A percentile compares a stretch with the other conserved stretches of the same genome.
phyloP scores from a whole-genome alignment of 192 early-diverging fungal genomes.

The Coemansia sp. region DNA sequence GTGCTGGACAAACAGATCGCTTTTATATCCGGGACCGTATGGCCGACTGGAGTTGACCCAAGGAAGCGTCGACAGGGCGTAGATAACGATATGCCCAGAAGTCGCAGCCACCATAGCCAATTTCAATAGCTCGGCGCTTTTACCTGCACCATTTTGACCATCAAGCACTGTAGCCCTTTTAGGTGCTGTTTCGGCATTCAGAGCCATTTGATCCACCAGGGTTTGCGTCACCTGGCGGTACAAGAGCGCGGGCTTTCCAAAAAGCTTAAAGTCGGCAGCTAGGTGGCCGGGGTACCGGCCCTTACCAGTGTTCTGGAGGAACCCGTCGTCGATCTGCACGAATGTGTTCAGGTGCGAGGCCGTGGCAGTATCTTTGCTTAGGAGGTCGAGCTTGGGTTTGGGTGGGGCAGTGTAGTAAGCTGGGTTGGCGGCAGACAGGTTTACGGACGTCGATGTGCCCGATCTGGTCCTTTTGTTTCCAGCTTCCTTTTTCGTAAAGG shows the following conservation, averaged over 20 bases:
- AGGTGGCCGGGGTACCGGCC: slow-evolving; percentile 32
- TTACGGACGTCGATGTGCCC: slow-evolving; percentile 37
- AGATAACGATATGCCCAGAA: slow-evolving; percentile 33
- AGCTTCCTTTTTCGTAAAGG: slow-evolving; percentile 31
- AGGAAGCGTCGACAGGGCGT: slow-evolving; percentile 22
- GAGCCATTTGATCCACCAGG: slow-evolving; percentile 28
- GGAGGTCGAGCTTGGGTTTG: neutral
- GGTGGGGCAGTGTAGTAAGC: slow-evolving; percentile 27
- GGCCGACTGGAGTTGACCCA: slow-evolving; percentile 54
- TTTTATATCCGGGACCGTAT: slow-evolving; percentile 27
- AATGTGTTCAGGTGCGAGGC: slow-evolving; percentile 20
- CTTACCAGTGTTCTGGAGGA: slow-evolving; percentile 33
- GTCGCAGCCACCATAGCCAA: slow-evolving; percentile 35
- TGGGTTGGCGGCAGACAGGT: slow-evolving; percentile 32
- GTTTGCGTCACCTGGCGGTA: slow-evolving; percentile 37
- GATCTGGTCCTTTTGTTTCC: slow-evolving; percentile 18
- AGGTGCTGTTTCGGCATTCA: slow-evolving; percentile 10
- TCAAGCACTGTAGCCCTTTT: slow-evolving; percentile 31
- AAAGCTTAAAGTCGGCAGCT: slow-evolving; percentile 40
- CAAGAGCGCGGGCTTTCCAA: slow-evolving; percentile 42
- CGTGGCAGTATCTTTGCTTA: slow-evolving; percentile 27
- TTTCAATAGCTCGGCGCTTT: slow-evolving; percentile 52
- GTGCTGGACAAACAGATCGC: slow-evolving; percentile 32
- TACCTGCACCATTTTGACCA: slow-evolving; percentile 37
- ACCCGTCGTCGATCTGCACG: slow-evolving; percentile 19